These are phyloP conservation scores for Moringa oleifera DNA, from an alignment of 345 rosid species.

Conservation along the genomic window DNA sequence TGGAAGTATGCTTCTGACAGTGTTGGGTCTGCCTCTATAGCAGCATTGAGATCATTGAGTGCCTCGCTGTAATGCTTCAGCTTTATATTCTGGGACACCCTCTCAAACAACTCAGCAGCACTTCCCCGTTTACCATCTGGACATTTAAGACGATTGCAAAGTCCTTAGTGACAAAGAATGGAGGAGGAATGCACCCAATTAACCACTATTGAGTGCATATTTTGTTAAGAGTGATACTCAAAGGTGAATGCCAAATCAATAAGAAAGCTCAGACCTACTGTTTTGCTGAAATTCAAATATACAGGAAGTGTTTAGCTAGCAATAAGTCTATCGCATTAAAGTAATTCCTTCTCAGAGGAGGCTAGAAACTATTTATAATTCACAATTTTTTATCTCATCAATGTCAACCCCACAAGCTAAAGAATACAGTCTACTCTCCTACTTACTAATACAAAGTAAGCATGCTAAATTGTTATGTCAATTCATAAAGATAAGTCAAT, in stretches of 20 bases:
- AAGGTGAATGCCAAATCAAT: too few relatives aligned
- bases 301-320: neutral
- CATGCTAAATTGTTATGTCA: neutral
- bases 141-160: conserved; percentile 5
- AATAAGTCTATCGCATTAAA: neutral
- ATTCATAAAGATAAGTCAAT: too few relatives aligned
- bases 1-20: conserved; percentile 83
- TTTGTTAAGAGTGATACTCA: too few relatives aligned
- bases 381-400: too few relatives aligned
- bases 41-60: conserved; percentile 84
- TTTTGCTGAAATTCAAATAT: neutral
- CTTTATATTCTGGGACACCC: conserved; percentile 73
- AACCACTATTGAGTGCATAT: neutral
- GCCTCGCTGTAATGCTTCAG: conserved; percentile 83
- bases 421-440: neutral
- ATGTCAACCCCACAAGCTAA: too few relatives aligned
- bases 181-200: neutral
- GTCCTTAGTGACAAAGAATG: neutral
- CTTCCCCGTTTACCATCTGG: conserved; percentile 60
- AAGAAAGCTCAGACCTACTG: neutral
- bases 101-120: conserved; percentile 69
- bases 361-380: neutral
- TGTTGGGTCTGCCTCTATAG: conserved; percentile 83
- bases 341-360: neutral
- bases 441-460: neutral